Base-by-base conservation (phyloP, 2,329 filamentous ascomycete genomes). In the Penicillium sclerotiorum region DNA sequence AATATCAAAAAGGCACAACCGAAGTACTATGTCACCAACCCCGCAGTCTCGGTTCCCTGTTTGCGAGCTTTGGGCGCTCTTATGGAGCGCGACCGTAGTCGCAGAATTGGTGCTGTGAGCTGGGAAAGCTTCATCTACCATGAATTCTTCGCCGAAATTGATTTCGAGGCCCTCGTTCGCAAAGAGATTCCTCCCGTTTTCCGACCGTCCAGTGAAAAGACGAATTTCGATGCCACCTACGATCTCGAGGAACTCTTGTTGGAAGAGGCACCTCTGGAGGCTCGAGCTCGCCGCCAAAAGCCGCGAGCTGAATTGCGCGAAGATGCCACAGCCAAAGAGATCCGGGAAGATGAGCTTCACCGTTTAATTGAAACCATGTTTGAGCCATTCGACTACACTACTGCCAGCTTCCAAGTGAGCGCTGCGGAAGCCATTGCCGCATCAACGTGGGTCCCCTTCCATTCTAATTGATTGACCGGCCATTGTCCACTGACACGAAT, bases 211-310 rank as follows among this genome's bases (percentile, higher is more conserved):
- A 92, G 90, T 48, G 94, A 97, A 41, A 99, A 99, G 80, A 97
- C 94, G 3, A 99, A 99, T 69, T 99, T 99, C 60, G 94, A 99
- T 71, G 94, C 94, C 4, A 99, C 94, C 1, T 97, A 99, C 67
- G 94, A 99, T 70, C 76, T 99, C 43, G 94, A 99, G 68, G 94
- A 99, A 70, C 73, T 99, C 17, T 75, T 99, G 2, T 73, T 99
- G 37, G 94, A 99, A 71, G 94, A 99, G 69, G 94, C 94, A 11
- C 94, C 94, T 1, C 76, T 99, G 5, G 94, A 99, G 72, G 94
- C 94, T 47, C 82, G 94, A 64, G 91, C 94, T 43, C 83, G 94
- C 60, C 86, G 93, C 66, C 94, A 97, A 70, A 96, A 97, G 71
- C 94, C 94, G 2, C 82, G 94, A 55, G 92, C 95, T 58, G 87